Evolutionary conservation across 305 asterid species (phyloP).

Genomic region (Coffea humblotiana): DNA sequence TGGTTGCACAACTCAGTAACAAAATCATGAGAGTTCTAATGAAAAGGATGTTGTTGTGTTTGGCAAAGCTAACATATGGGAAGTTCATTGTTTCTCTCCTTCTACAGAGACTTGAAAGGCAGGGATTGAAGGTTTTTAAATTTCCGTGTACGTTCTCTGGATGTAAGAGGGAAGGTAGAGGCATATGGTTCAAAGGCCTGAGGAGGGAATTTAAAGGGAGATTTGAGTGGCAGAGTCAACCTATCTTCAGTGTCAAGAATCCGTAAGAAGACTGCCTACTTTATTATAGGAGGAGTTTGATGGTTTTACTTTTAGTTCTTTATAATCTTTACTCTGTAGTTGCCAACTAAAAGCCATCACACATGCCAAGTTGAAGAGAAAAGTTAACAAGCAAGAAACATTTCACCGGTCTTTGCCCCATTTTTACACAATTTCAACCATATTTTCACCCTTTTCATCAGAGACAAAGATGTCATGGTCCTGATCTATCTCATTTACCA

Average conservation of each 20-base stretch:
- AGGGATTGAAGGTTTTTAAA: constrained; percentile 16
- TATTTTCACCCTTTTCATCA: constrained; percentile 31
- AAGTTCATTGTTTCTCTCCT: constrained; percentile 29
- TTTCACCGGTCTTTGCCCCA: constrained; percentile 63
- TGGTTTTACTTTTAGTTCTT: constrained; percentile 26
- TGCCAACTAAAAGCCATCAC: constrained; percentile 35
- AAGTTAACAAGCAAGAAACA: constrained; percentile 49
- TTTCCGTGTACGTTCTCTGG: constrained; percentile 23
- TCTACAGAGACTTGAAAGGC: constrained; percentile 28
- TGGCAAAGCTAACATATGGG: constrained; percentile 26
- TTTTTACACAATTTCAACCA: constrained; percentile 49
- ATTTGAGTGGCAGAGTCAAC: constrained; percentile 60
- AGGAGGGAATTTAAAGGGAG: constrained; percentile 57
- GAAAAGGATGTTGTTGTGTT: constrained; percentile 33
- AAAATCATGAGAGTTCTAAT: constrained; percentile 38
- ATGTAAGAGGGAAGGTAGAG: constrained; percentile 25
- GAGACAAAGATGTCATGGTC: constrained; percentile 28
- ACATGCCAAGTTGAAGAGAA: constrained; percentile 41
- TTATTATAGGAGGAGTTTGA: constrained; percentile 33
- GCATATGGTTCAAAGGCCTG: constrained; percentile 28
- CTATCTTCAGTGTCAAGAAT: constrained; percentile 51
- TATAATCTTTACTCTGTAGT: constrained; percentile 30
- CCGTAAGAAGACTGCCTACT: constrained; percentile 68
- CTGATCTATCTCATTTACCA: constrained; percentile 39
- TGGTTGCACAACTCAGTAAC: constrained; percentile 48